Evolutionary conservation across 495 filamentous ascomycete species (phyloP), one percentile per base, ranked within the genome.

Genomic region (Neurospora sublineolata): DNA sequence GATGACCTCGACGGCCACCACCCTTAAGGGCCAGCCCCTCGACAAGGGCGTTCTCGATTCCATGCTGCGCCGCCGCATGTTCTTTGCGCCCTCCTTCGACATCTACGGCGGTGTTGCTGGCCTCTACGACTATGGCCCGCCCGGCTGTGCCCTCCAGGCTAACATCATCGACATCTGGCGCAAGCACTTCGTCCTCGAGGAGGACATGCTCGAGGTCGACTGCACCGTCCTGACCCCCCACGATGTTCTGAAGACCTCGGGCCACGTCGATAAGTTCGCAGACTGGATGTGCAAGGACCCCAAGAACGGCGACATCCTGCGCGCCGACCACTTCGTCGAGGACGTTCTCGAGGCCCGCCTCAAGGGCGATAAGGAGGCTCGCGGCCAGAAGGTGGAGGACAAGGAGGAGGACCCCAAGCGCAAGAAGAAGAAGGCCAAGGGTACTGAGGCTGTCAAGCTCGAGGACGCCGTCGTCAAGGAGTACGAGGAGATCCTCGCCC

Each of bases 251-350:
- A 97, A 97, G 87, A 98, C 95, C 33, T 93, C 90, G 78, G 95
- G 96, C 72, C 95, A 99, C 82, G 95, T 98, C 69, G 95, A 97
- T 75, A 96, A 96, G 81, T 99, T 98, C 80, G 91, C 93, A 75
- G 96, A 98, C 80, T 97, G 93, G 93, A 97, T 97, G 94, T 97
- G 93, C 89, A 97, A 97, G 82, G 95, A 99, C 80, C 93, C 94
- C 69, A 95, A 97, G 84, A 95, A 91, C 75, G 95, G 95, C 77
- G 96, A 98, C 84, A 96, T 97, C 72, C 90, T 97, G 80, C 88
- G 95, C 72, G 94, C 95, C 37, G 95, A 99, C 79, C 95, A 99
- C 82, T 85, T 98, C 74, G 93, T 99, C 41, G 93, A 98, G 83
- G 94, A 97, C 76, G 89, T 97, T 37, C 86, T 99, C 30, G 94